Evolutionary conservation across 2,329 filamentous ascomycete genomes (phyloP), one percentile per base, ranked within the genome.

Genomic region (Fusarium lateritium): DNA sequence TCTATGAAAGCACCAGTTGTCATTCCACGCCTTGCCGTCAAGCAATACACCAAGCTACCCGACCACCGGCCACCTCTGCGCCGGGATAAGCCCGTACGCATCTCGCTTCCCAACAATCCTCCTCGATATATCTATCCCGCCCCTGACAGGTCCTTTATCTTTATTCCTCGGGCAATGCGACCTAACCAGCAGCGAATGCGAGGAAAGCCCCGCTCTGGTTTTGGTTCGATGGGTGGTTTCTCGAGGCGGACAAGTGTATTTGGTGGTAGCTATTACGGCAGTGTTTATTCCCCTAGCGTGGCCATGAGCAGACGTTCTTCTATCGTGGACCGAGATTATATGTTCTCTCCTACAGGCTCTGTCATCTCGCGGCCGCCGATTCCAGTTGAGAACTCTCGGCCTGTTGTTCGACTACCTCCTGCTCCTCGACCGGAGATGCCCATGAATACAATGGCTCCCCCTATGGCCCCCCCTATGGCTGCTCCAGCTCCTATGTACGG

Each of bases 21-120:
- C 42, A 94, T 95, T 77, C 84, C 92, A 31, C 90, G 91, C 65
- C 89, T 97, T 68, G 89, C 92, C 46, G 89, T 97, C 70, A 96
- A 93, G 79, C 92, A 96, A 75, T 95, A 99, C 80, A 98, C 94
- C 40, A 94, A 95, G 73, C 88, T 99, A 49, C 96, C 96, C 21
- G 94, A 98, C 77, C 96, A 98, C 79, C 91, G 96, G 22, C 96
- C 96, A 21, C 96, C 96, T 52, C 87, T 99, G 49, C 92, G 96
- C 67, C 91, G 96, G 73, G 96, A 99, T 82, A 99, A 98, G 78
- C 96, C 96, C 9, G 96, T 98, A 40, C 91, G 96, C 51, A 93
- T 99, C 71, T 98, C 94, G 10, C 85, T 99, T 42, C 95, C 96
- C 3, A 86, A 92, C 28, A 87, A 92, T 67, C 84, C 89, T 14